A percentile compares a stretch with the other conserved stretches of the same genome.
Evolutionary conservation across 768 basidiomycete genomes (phyloP).

Genomic region (Lyophyllum decastes): DNA sequence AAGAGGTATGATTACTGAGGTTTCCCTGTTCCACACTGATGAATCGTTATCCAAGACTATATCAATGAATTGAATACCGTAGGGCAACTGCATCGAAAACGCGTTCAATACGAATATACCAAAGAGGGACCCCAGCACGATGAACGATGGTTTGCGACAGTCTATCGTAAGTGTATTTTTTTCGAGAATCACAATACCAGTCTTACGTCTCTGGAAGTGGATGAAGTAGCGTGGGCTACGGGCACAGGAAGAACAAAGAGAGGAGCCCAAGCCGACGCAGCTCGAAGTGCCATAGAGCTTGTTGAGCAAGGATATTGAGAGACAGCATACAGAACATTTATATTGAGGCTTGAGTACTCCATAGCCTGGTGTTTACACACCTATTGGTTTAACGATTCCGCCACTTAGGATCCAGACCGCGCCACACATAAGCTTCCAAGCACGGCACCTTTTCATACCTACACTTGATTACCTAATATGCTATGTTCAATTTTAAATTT

Average conservation of each 20-base stretch:
- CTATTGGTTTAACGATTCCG: background rate
- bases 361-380: background rate
- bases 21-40: background rate
- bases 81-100: constrained; percentile 1
- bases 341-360: background rate
- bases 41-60: constrained; percentile 5
- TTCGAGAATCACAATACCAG: background rate
- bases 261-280: constrained; percentile 9
- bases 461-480: constrained; percentile 10
- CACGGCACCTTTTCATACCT: background rate
- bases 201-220: constrained; percentile 6
- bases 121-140: constrained; percentile 24
- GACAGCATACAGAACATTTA: background rate
- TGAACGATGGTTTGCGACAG: constrained; percentile 25
- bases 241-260: constrained; percentile 11
- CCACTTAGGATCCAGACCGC: background rate
- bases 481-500: background rate
- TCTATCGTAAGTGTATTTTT: constrained; percentile 24
- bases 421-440: too few species aligned
- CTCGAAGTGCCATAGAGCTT: constrained; percentile 2
- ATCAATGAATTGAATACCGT: constrained; percentile 23
- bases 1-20: background rate
- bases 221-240: constrained; percentile 10
- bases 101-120: constrained; percentile 11
- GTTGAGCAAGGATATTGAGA: background rate